A percentile compares a stretch with the other conserved stretches of the same genome.
These are phyloP conservation scores for Zasmidium angulare DNA, from an alignment of 2,329 filamentous ascomycete genomes.

Conservation along the genomic window DNA sequence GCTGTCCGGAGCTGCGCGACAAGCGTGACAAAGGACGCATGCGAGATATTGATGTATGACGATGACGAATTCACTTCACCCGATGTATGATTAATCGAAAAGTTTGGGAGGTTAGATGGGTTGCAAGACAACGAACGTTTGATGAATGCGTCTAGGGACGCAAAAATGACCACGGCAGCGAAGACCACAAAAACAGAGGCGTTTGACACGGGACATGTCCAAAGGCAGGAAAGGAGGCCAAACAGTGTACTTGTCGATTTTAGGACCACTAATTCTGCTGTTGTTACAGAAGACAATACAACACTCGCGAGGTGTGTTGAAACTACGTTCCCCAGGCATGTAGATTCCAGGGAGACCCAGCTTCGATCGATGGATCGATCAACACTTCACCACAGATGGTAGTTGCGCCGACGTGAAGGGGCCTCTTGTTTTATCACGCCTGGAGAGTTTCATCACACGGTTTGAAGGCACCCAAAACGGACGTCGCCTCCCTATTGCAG, in stretches of 20 bases:
- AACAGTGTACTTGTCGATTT: not conserved
- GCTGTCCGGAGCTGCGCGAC: conserved; percentile 39
- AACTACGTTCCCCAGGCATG: too few relatives aligned
- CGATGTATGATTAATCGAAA: not conserved
- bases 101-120: not conserved
- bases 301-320: not conserved
- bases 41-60: conserved; percentile 5
- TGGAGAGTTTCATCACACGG: not conserved
- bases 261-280: not conserved
- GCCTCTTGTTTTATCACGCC: not conserved
- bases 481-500: not conserved
- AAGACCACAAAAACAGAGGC: not conserved
- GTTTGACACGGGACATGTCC: too few relatives aligned
- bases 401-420: not conserved
- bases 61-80: not conserved
- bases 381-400: not conserved
- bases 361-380: not conserved
- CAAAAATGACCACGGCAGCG: not conserved
- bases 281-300: not conserved
- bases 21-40: conserved; percentile 34
- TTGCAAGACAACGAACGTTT: not conserved
- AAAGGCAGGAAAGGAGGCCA: not conserved
- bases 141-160: not conserved
- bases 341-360: not conserved
- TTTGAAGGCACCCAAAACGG: not conserved